Evolutionary conservation across 2,329 filamentous ascomycete species (phyloP).

Genomic region (Colletotrichum sp.): DNA sequence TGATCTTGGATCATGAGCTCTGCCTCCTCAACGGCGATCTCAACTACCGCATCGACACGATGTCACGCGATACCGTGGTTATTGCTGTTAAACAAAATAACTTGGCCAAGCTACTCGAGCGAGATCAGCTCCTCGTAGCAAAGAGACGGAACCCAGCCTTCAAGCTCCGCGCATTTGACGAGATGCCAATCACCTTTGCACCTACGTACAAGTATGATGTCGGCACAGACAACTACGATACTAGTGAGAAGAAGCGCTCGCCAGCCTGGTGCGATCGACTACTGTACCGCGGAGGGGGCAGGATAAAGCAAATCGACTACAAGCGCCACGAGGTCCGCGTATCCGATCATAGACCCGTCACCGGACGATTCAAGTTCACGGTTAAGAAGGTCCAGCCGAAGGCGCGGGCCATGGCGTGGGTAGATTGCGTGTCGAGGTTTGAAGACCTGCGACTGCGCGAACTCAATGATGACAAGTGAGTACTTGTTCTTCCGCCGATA

Average conservation of each 20-base stretch:
- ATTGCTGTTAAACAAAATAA: slow-evolving; percentile 83
- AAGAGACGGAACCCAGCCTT: slow-evolving; percentile 90
- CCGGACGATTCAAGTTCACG: slow-evolving; percentile 79
- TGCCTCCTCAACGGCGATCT: slow-evolving; percentile 95
- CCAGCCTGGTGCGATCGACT: slow-evolving; percentile 97
- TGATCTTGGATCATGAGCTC: slow-evolving; percentile 98
- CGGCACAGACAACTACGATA: slow-evolving; percentile 91
- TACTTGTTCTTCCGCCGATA: slow-evolving; percentile 25
- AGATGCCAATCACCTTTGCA: slow-evolving; percentile 87
- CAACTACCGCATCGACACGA: slow-evolving; percentile 98
- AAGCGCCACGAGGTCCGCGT: slow-evolving; percentile 86
- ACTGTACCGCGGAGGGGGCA: slow-evolving; percentile 81
- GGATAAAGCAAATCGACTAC: slow-evolving; percentile 89
- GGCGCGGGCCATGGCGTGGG: slow-evolving; percentile 70
- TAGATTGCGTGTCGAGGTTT: slow-evolving; percentile 77
- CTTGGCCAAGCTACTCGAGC: slow-evolving; percentile 83
- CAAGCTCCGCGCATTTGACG: slow-evolving; percentile 86
- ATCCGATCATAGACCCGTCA: slow-evolving; percentile 93
- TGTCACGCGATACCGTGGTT: slow-evolving; percentile 92
- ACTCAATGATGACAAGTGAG: slow-evolving; percentile 79
- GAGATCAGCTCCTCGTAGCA: slow-evolving; percentile 91
- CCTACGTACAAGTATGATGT: slow-evolving; percentile 99
- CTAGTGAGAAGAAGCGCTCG: slow-evolving; percentile 90
- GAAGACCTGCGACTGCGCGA: slow-evolving; percentile 73
- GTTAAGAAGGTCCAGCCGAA: slow-evolving; percentile 81